Base-by-base conservation (phyloP, 768 basidiomycete species). In the Tricholomella constricta region DNA sequence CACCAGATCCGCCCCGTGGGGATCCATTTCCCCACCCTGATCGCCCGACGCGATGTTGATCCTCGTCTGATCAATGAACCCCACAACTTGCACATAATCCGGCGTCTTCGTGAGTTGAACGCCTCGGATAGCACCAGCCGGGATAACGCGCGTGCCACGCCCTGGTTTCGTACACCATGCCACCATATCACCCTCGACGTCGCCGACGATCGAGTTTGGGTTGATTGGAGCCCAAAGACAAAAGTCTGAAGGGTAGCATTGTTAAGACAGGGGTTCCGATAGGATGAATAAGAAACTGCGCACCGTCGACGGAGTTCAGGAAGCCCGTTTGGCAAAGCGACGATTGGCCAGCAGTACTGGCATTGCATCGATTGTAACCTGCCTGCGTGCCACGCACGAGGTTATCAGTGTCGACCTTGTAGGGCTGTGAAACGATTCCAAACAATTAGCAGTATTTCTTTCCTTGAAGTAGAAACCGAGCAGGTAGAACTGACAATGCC, bases 321-420 rank as follows among this genome's bases (percentile, higher is more conserved):
- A 80, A 72, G 3, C 72, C 61, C 1, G 85, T 86, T 65, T 86
- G 84, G 63, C 84, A 86, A 19, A 77, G 57, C 0, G 85, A 86
- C 3, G 72, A 25, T 51, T 76, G 81, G 54, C 72, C 76, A 64
- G 82, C 72, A 5, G 85, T 85, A 25, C 79, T 80, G 1, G 78
- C 73, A 66, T 84, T 83, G 69, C 83, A 85, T 5, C 69, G 59
- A 65, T 83, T 84, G 73, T 82, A 82, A 11, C 85, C 85, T n/a
- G 52, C 55, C 57, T 86, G 85, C 11, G 70, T 63, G 4, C 86
- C 86, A 54, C 86, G 83, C 22, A 65, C 62, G 38, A 70, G 44
- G 17, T 59, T 69, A 55, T 69, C 68, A 37, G 75, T 65, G 43
- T 80, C 77, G 34, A 72, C 81, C 65, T 82, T 72, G 62, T 79